Conservation (phyloP, 108 stramenopile genomes). For the Chaetoceros muelleri region DNA sequence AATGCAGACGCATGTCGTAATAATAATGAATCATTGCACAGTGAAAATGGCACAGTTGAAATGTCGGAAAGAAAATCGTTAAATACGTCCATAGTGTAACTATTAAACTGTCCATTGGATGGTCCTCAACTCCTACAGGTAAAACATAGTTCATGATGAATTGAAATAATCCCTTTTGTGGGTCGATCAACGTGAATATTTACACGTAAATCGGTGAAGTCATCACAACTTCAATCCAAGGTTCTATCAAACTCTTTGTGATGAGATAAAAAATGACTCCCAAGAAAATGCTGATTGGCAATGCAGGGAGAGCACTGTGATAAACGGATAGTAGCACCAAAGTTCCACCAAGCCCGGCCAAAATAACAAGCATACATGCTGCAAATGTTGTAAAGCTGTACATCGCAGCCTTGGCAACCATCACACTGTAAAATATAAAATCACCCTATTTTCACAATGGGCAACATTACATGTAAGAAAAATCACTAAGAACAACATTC, state of each 20-base stretch:
- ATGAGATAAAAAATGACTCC: slow-evolving; percentile 70
- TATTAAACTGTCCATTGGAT: no score
- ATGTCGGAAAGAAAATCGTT: not conserved
- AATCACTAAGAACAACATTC: no score
- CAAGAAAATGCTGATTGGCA: slow-evolving; percentile 84
- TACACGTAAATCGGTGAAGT: slow-evolving; percentile 47
- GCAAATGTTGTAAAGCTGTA: slow-evolving; percentile 87
- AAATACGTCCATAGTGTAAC: no score
- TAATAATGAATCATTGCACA: no score
- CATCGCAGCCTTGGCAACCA: slow-evolving; percentile 87
- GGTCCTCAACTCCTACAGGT: no score
- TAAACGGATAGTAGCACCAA: slow-evolving; percentile 79
- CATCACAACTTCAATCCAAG: slow-evolving; percentile 48
- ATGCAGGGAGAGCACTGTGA: slow-evolving; percentile 84
- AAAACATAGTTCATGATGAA: no score
- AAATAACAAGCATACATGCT: slow-evolving; percentile 74
- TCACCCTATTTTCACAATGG: slow-evolving; percentile 70
- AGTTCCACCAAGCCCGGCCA: slow-evolving; percentile 78
- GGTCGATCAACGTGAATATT: no score
- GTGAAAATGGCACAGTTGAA: not conserved
- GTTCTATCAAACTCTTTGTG: slow-evolving; percentile 51
- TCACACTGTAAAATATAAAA: slow-evolving; percentile 93
- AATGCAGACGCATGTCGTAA: not conserved
- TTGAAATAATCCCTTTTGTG: no score
- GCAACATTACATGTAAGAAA: no score